A percentile compares a stretch with the other conserved stretches of the same genome.
phyloP scores from a whole-genome alignment of 2,329 filamentous ascomycete genomes.

The Coniochaeta prunicola region DNA sequence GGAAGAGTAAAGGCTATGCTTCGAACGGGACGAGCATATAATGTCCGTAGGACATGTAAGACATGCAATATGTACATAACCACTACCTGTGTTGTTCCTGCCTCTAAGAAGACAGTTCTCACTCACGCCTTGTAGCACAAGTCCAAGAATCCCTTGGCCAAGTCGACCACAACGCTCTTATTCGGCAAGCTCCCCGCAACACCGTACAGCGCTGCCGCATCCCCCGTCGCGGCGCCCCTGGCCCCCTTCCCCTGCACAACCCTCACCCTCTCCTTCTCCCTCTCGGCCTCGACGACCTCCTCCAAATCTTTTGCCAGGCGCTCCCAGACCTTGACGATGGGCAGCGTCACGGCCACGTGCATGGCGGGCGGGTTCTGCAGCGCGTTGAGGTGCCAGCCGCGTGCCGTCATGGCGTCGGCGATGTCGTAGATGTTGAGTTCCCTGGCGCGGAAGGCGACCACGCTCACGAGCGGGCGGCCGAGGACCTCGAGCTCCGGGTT shows the following conservation, averaged over 20 bases:
- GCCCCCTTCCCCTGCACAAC: conserved; percentile 60
- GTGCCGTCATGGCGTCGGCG: conserved; percentile 75
- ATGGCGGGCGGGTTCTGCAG: conserved; percentile 88
- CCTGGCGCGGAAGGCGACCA: conserved; percentile 79
- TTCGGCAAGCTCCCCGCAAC: conserved; percentile 93
- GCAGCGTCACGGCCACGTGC: conserved; percentile 87
- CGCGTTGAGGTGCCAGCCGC: conserved; percentile 94
- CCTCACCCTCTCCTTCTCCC: conserved; percentile 71
- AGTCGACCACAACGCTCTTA: conserved; percentile 86
- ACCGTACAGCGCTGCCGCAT: conserved; percentile 85
- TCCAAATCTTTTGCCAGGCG: conserved; percentile 68
- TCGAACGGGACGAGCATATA: too few relatives aligned
- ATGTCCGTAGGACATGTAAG: neutral
- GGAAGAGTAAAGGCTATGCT: neutral
- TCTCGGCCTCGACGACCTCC: conserved; percentile 60
- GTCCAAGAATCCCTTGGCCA: conserved; percentile 88
- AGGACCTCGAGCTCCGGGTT: conserved; percentile 74
- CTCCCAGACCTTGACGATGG: conserved; percentile 75
- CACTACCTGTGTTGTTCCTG: neutral
- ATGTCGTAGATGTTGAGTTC: conserved; percentile 92
- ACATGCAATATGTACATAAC: neutral
- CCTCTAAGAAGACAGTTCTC: neutral
- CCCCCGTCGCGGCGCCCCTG: conserved; percentile 63
- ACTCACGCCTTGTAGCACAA: conserved; percentile 80
- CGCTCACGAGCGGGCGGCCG: conserved; percentile 79